Evolutionary conservation across 2,329 filamentous ascomycete species (phyloP).

Genomic region (Ophiostoma ulmi): DNA sequence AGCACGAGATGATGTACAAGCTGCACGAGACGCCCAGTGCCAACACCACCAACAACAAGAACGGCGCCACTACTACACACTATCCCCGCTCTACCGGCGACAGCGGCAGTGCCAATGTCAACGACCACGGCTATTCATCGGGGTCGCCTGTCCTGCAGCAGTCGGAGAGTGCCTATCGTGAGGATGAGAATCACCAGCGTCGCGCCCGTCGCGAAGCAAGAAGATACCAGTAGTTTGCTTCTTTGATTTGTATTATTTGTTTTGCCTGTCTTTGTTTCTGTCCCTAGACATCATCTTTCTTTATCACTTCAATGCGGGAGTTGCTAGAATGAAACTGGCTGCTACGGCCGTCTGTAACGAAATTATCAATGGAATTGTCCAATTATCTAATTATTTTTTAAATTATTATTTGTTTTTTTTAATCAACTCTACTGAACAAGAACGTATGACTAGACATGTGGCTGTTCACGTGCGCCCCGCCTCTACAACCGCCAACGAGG

Average conservation of each 20-base stretch:
- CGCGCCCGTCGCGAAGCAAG: not conserved
- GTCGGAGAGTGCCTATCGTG: not conserved
- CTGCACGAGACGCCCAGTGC: not conserved
- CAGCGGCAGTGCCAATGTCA: slow-evolving; percentile 8
- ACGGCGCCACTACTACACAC: not conserved
- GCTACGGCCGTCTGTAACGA: too few species aligned
- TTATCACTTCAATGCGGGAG: not conserved
- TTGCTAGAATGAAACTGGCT: not conserved
- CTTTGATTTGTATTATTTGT: not conserved
- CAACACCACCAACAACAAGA: not conserved
- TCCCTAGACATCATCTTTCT: not conserved
- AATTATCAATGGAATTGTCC: not conserved
- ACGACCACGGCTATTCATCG: slow-evolving; percentile 9
- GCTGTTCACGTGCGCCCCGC: not conserved
- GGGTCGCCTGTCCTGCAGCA: slow-evolving; percentile 12
- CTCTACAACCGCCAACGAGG: not conserved
- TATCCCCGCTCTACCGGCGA: not conserved
- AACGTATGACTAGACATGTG: not conserved
- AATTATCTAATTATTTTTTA: not conserved
- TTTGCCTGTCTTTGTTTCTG: not conserved
- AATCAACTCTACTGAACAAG: not conserved
- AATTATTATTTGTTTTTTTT: not conserved
- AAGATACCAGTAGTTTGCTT: not conserved
- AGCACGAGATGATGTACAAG: slow-evolving; percentile 13
- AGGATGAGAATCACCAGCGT: not conserved